Conservation (phyloP, 2,329 filamentous ascomycete species). For the Colletotrichum theobromicola region DNA sequence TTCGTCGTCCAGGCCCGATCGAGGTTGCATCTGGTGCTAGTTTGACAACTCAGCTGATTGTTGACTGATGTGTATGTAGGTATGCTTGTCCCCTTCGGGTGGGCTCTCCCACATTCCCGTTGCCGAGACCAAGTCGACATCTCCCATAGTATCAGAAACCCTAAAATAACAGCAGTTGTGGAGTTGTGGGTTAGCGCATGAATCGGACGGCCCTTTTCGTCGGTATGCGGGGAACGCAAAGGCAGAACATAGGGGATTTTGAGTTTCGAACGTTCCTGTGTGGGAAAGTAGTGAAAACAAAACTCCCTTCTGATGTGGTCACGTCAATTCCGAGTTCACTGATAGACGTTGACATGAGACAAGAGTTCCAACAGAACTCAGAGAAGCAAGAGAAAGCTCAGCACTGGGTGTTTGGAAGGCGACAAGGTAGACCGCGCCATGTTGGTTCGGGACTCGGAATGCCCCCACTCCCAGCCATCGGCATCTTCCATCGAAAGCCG, state of each 20-base stretch:
- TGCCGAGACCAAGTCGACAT: neutral
- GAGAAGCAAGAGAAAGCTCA: neutral
- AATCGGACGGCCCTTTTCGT: neutral
- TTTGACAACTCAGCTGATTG: neutral
- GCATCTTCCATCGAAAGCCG: neutral
- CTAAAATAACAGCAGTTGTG: neutral
- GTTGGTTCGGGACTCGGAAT: neutral
- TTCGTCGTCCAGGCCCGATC: neutral
- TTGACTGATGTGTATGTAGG: neutral
- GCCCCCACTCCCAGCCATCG: neutral
- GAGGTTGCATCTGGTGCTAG: neutral
- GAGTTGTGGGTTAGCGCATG: neutral
- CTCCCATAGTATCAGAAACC: neutral
- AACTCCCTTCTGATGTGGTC: rapidly evolving
- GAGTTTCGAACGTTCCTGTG: neutral
- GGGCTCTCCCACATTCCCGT: neutral
- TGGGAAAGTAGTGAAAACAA: neutral
- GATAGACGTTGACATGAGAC: neutral
- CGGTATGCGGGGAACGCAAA: neutral
- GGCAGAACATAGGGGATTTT: neutral
- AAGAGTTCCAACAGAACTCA: neutral
- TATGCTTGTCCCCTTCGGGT: neutral
- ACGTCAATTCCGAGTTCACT: neutral
- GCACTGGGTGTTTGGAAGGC: neutral
- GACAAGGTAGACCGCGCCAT: neutral